Evolutionary conservation across 306 rosid species (phyloP), one percentile per base, ranked within the genome.

Genomic region (Vigna reflexopilosa): DNA sequence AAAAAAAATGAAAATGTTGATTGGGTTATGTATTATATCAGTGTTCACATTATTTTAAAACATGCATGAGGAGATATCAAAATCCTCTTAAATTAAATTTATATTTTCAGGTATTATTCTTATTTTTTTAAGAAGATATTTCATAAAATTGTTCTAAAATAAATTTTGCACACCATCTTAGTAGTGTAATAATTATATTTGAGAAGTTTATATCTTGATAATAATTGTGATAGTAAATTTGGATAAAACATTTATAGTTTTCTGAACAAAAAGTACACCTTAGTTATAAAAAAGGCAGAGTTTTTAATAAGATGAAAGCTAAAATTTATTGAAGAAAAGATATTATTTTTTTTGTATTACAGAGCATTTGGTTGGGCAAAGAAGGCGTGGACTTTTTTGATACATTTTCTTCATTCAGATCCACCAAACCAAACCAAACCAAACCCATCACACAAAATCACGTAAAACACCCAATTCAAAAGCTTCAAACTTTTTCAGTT

Each of bases 351-450:
- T 42, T 44, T 12, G 44, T 62, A 42, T 8, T 42, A 16, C 17
- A 44, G 16, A 59, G 70, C 30, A 74, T 47, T 45, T 61, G 79
- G 48, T 75, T 64, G 55, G 19, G 81, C 79, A 62, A 78, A 83
- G 7, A 62, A 70, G 70, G 90, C 89, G 92, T 88, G 83, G 95
- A 90, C 95, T 63, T 75, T 20, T 74, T 63, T 40, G 80, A 66
- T 50, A 67, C 54, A 30, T 76, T 32, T 75, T 76, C 19, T 42
- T 67, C 16, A 3, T 11, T 20, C 89, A 89, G 96, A 91, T 85
- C 93, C 88, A 20, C 80, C 44, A 54, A 9, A 42, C 47, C 47
- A 42, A 9, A 42, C 47, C 47, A 42, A 72, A n/a, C 47, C 47
- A 42, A 72, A n/a, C 80, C 34, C 42, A 70, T 72, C 24, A 67